phyloP scores from a whole-genome alignment of 345 rosid genomes.

The Leavenworthia alabamica region DNA sequence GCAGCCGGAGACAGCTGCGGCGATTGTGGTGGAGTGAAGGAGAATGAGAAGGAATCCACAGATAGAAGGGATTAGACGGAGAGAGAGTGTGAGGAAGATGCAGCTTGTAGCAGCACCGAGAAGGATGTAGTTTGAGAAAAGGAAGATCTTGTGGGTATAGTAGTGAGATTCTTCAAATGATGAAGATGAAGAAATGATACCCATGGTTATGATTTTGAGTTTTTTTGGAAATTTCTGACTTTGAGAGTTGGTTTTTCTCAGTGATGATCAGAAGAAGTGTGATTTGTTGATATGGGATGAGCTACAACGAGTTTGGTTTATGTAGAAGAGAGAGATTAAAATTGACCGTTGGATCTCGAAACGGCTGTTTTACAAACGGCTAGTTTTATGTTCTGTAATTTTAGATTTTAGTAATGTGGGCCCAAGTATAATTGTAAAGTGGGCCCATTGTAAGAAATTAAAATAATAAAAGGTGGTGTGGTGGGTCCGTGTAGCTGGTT shows the following conservation, averaged over 20 bases:
- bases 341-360: slow-evolving; percentile 31
- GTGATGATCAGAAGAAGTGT: background rate
- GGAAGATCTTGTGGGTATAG: slow-evolving; percentile 65
- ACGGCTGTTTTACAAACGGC: slow-evolving; percentile 21
- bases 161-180: slow-evolving; percentile 34
- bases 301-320: slow-evolving; percentile 11
- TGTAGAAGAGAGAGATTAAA: slow-evolving; percentile 24
- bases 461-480: background rate
- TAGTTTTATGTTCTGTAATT: background rate
- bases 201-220: slow-evolving; percentile 8
- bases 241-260: background rate
- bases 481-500: slow-evolving; percentile 9
- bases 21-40: slow-evolving; percentile 44
- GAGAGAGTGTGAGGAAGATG: slow-evolving; percentile 84
- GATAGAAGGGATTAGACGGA: slow-evolving; percentile 72
- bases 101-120: slow-evolving; percentile 85
- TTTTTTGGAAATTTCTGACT: background rate
- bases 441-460: background rate
- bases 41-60: slow-evolving; percentile 43
- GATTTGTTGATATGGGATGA: slow-evolving; percentile 2
- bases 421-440: background rate
- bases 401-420: background rate
- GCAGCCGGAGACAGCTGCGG: slow-evolving; percentile 73
- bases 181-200: slow-evolving; percentile 27
- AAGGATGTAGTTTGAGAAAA: slow-evolving; percentile 77